Base-by-base conservation (phyloP, 2,329 filamentous ascomycete species). In the Aspergillus chevalieri region DNA sequence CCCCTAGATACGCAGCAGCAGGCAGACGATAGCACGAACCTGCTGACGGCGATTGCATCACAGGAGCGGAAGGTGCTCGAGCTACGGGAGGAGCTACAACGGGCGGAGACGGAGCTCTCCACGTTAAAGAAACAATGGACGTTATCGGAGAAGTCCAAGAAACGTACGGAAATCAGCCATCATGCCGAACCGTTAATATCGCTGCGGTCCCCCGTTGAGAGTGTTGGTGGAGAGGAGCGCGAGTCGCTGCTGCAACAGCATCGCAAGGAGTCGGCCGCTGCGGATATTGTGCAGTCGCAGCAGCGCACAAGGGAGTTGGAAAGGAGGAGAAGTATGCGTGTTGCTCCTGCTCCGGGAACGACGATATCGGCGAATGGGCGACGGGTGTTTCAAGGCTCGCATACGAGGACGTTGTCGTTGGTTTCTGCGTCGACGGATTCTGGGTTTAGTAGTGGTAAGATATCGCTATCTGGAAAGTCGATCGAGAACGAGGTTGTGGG, bases 11-110 rank as follows among this genome's bases (percentile, higher is more conserved):
- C 63, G 12, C 38, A 22, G 38, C 15, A 41, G 17, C 26, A 30
- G 26, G 51, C 62, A 15, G 69, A 74, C 34, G 82, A 85, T 53
- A 74, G 81, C 46, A 80, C 78, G 61, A 78, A 84, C 46, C 87
- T 96, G 61, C 84, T 98, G 57, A 91, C 89, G 53, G 87, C 91
- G 50, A 86, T 98, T 61, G 93, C 93, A 42, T 85, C 89, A 12
- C 91, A 97, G 71, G 93, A 98, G 73, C 81, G 93, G 50, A 84
- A 83, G 57, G 92, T 98, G 1, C 74, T 98, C 50, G 93, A 97
- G 70, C 75, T 98, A 47, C 86, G 85, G 52, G 93, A 98, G 67
- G 92, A 97, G 68, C 76, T 98, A n/a, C 74, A 77, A 21, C 85
- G 84, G 52, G 92, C 93, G 5, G 92, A 98, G 66, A 72, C 75